Percentiles rank a stretch among this genome's conserved stretches.
These are phyloP conservation scores for Pachysandra terminalis DNA, from an alignment of 164 flowering plant genomes.

Conservation along the genomic window DNA sequence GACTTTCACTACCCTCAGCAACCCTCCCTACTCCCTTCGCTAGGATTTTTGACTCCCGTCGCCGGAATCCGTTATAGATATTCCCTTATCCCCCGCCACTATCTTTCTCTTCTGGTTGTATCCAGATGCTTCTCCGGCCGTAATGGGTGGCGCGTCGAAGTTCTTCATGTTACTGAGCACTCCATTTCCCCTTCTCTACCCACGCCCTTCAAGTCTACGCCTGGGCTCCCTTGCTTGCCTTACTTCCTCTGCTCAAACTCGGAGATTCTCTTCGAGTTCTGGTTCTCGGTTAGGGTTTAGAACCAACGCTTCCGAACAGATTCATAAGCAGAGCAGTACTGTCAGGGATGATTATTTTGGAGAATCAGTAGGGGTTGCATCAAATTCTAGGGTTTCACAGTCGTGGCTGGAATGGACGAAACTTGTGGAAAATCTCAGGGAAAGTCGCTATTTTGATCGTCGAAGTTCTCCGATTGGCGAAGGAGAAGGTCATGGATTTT, in stretches of 20 bases:
- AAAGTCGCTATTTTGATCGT: conserved; percentile 17
- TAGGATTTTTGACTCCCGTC: no score
- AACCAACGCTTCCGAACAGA: conserved; percentile 14
- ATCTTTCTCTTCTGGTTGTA: not conserved
- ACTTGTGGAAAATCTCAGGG: conserved; percentile 27
- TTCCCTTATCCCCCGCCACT: not conserved
- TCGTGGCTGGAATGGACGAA: conserved; percentile 63
- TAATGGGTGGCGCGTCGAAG: conserved; percentile 48
- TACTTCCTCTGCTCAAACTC: conserved; percentile 10
- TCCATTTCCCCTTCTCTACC: conserved; percentile 28
- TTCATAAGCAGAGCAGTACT: conserved; percentile 26
- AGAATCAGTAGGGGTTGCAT: conserved; percentile 11
- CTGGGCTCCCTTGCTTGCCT: conserved; percentile 13
- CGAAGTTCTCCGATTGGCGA: not conserved
- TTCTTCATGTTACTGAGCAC: conserved; percentile 40
- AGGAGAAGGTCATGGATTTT: not conserved
- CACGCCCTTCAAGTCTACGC: conserved; percentile 26
- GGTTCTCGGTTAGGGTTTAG: conserved; percentile 11
- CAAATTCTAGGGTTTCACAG: conserved; percentile 15
- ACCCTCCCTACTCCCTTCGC: no score
- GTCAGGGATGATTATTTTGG: conserved; percentile 15
- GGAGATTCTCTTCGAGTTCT: conserved; percentile 2
- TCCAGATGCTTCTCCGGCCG: not conserved
- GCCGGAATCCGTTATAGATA: not conserved
- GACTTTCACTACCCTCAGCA: no score